Evolutionary conservation across 139 green algal species (phyloP), one percentile per base, ranked within the genome.

Genomic region (Trebouxia sp.): DNA sequence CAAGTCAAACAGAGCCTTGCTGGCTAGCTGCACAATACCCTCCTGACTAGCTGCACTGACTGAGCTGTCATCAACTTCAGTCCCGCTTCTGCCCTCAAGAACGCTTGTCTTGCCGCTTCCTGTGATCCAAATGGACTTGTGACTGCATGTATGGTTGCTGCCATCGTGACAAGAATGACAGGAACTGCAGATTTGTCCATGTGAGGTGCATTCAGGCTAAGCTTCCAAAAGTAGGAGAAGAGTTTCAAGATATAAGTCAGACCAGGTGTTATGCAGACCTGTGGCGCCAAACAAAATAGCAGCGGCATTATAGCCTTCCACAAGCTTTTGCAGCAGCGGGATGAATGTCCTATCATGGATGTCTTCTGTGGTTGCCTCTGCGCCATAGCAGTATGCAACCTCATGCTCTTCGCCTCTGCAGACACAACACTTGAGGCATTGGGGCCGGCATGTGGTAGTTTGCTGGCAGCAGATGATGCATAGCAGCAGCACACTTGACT

Each of bases 371-470:
- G 28, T 87, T 15, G 87, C 74, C 17, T 93, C 90, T 17, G 83
- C 43, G 14, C 90, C 90, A 79, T 93, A 94, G 47, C 88, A 81
- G 62, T 80, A 92, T 10, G 78, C 78, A 0, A 88, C 83, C 9
- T 91, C 86, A 70, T 85, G 90, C 80, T 92, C 88, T 69, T 92
- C 89, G 66, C 91, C 90, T 30, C 90, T 93, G 88, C 56, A 50
- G 35, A 39, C 26, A 32, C 32, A 30, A 30, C 32, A 74, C 17
- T 22, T 51, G 65, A 14, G 28, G n/a, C n/a, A 42, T 76, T 37
- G 66, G 65, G 41, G 48, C 39, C n/a, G n/a, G n/a, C n/a, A n/a
- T n/a, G n/a, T n/a, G n/a, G n/a, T n/a, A n/a, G n/a, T n/a, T n/a
- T n/a, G n/a, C n/a, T n/a, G n/a, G n/a, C n/a, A n/a, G n/a, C n/a